phyloP scores from a whole-genome alignment of 495 filamentous ascomycete genomes.

The Staphylotrichum longicolle region DNA sequence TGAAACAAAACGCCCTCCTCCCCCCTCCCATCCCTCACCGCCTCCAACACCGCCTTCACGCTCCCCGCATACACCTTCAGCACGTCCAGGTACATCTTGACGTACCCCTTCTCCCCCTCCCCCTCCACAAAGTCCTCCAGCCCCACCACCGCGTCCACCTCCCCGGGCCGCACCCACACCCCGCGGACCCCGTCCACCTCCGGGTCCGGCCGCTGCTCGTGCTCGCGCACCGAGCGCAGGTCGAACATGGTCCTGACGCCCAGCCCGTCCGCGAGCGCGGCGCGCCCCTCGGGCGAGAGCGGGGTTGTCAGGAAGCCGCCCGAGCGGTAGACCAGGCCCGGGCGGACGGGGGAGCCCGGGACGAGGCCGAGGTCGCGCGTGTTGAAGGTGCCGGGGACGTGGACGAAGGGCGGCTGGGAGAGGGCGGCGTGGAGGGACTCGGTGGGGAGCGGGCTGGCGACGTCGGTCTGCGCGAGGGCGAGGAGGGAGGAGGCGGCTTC shows the following conservation, averaged over 20 bases:
- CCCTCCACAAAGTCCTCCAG: constrained; percentile 41
- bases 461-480: constrained; percentile 40
- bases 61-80: constrained; percentile 36
- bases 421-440: constrained; percentile 33
- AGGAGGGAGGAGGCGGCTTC: constrained; percentile 34
- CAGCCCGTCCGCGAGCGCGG: constrained; percentile 39
- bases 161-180: constrained; percentile 36
- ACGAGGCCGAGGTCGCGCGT: constrained; percentile 36
- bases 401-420: constrained; percentile 52
- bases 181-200: constrained; percentile 41
- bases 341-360: constrained; percentile 32
- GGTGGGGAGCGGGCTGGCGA: constrained; percentile 31
- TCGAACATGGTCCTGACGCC: constrained; percentile 46
- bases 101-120: constrained; percentile 41
- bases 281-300: constrained; percentile 35
- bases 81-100: constrained; percentile 44
- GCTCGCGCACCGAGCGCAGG: constrained; percentile 42
- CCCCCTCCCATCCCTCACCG: constrained; percentile 33
- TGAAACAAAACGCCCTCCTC: constrained; percentile 44
- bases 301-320: constrained; percentile 39
- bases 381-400: constrained; percentile 53
- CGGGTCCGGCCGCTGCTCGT: constrained; percentile 36
- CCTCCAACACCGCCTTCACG: constrained; percentile 40
- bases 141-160: constrained; percentile 30
- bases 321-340: constrained; percentile 52